Evolutionary conservation across 805 yeast species (phyloP).

Genomic region (Danielia reshetovae): DNA sequence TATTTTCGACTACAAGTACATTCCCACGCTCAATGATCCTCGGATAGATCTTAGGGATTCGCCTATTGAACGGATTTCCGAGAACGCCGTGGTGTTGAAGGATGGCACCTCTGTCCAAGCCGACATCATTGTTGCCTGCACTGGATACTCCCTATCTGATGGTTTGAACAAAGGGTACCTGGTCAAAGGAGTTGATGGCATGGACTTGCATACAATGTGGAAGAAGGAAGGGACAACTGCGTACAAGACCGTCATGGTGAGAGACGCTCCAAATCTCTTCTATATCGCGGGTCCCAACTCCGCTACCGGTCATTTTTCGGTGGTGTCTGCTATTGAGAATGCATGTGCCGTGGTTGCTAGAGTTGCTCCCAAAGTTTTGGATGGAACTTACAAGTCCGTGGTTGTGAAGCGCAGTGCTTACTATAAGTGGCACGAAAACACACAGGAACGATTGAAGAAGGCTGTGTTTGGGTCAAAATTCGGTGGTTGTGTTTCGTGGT

Average conservation of each 20-base stretch:
- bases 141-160: constrained; percentile 31
- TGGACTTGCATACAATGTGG: constrained; percentile 24
- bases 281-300: constrained; percentile 39
- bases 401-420: constrained; percentile 29
- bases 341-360: constrained; percentile 21
- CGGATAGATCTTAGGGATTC: constrained; percentile 23
- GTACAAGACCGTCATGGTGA: constrained; percentile 30
- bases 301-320: constrained; percentile 42
- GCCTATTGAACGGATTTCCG: constrained; percentile 24
- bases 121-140: constrained; percentile 40
- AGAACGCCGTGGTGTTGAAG: constrained; percentile 25
- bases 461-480: constrained; percentile 35
- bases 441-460: constrained; percentile 23
- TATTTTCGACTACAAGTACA: constrained; percentile 35
- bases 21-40: constrained; percentile 30
- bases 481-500: constrained; percentile 44
- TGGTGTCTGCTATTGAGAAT: constrained; percentile 36
- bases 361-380: constrained; percentile 23
- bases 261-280: constrained; percentile 33
- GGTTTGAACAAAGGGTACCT: constrained; percentile 14
- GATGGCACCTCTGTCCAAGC: constrained; percentile 27
- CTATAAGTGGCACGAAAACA: constrained; percentile 28
- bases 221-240: constrained; percentile 29
- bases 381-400: constrained; percentile 26
- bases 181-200: constrained; percentile 26